These are phyloP conservation scores for Cetraspora pellucida DNA, from an alignment of 192 early-diverging fungal genomes.

Conservation along the genomic window DNA sequence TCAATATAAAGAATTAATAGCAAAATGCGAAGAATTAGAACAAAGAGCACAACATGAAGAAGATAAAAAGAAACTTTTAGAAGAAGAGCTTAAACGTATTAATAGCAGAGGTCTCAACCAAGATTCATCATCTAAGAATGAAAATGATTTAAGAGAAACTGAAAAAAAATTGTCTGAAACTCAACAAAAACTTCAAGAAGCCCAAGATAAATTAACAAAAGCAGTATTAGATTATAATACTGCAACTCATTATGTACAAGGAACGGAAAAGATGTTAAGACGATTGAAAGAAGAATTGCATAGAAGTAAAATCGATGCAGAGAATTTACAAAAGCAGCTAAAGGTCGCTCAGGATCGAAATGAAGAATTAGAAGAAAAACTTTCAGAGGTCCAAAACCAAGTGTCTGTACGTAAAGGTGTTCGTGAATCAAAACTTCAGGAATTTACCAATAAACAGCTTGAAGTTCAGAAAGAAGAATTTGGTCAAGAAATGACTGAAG, in stretches of 20 bases:
- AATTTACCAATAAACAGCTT: constrained; percentile 6
- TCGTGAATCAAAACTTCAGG: constrained; percentile 19
- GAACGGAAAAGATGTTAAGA: constrained; percentile 40
- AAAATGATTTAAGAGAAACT: constrained; percentile 15
- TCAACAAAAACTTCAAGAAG: constrained; percentile 28
- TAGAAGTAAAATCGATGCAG: constrained; percentile 26
- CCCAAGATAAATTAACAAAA: constrained; percentile 39
- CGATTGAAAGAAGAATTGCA: constrained; percentile 40
- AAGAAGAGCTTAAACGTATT: constrained; percentile 2
- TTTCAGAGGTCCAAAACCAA: constrained; percentile 42
- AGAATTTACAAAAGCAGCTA: constrained; percentile 7
- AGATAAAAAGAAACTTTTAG: constrained; percentile 27
- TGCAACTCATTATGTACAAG: constrained; percentile 41
- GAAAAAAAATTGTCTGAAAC: constrained; percentile 1
- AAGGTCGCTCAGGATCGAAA: constrained; percentile 25
- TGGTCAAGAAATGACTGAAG: background rate
- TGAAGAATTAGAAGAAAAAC: constrained; percentile 41
- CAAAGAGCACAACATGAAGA: constrained; percentile 35
- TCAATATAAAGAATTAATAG: constrained; percentile 31
- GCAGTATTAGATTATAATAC: constrained; percentile 49
- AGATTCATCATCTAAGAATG: constrained; percentile 9
- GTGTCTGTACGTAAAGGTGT: constrained; percentile 31
- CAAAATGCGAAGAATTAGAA: constrained; percentile 36
- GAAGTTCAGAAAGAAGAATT: constrained; percentile 28
- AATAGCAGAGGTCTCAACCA: background rate